Percentiles rank a stretch among this genome's conserved stretches.
Conservation (phyloP, 1,139 yeast species). For the Hyphopichia burtonii region DNA sequence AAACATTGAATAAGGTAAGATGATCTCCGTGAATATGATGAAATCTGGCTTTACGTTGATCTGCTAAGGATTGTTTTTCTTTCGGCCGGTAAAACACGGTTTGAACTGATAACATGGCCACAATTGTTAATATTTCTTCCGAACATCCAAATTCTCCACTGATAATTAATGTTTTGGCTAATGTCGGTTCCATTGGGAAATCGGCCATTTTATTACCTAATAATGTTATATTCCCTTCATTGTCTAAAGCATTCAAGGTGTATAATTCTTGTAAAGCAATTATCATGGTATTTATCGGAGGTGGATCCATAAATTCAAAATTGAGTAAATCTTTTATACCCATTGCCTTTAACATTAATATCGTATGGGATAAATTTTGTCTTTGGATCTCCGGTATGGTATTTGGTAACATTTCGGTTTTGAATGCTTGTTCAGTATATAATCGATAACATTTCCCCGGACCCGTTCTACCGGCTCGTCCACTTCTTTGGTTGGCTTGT, state of each 20-base stretch:
- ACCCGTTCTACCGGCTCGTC: constrained; percentile 86
- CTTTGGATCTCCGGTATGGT: constrained; percentile 93
- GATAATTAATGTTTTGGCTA: constrained; percentile 76
- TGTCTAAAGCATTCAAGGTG: constrained; percentile 79
- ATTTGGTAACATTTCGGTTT: constrained; percentile 78
- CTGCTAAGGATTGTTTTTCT: constrained; percentile 73
- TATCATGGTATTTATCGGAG: constrained; percentile 71
- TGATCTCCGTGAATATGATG: constrained; percentile 86
- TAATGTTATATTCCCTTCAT: constrained; percentile 68
- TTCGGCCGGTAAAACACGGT: constrained; percentile 82
- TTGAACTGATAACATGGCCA: constrained; percentile 90
- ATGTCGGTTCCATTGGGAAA: constrained; percentile 93
- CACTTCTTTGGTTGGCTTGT: constrained; percentile 79
- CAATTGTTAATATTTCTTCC: constrained; percentile 79
- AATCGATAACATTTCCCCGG: constrained; percentile 79
- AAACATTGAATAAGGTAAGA: constrained; percentile 78
- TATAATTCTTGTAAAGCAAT: constrained; percentile 83
- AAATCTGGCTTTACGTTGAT: constrained; percentile 70
- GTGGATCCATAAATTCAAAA: constrained; percentile 95
- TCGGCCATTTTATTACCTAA: constrained; percentile 85
- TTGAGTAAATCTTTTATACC: constrained; percentile 78
- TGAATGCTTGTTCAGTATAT: constrained; percentile 67
- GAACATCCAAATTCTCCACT: constrained; percentile 77
- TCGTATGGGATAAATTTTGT: constrained; percentile 81
- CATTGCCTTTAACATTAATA: constrained; percentile 90